Conservation (phyloP, 441 rosid species). For the Raphanus hybrid region DNA sequence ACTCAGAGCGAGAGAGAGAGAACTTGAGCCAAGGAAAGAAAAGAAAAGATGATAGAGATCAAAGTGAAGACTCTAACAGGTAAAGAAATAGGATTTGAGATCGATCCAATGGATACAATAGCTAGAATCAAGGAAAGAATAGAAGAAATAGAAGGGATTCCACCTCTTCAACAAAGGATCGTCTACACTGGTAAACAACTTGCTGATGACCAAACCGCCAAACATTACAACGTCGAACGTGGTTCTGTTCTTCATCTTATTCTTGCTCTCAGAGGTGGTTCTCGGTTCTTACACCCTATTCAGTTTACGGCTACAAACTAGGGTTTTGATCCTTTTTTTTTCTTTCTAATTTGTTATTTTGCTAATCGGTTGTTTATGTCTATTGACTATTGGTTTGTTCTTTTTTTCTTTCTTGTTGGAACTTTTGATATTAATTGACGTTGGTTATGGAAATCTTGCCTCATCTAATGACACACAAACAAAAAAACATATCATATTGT, state of each 20-base stretch:
- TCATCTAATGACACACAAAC: not conserved
- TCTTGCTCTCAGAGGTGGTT: slow-evolving; percentile 33
- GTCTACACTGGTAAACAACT: slow-evolving; percentile 29
- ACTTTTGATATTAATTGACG: not conserved
- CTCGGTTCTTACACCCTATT: not conserved
- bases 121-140: slow-evolving; percentile 5
- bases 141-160: slow-evolving; percentile 24
- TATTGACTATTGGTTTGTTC: not conserved
- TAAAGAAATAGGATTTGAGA: not conserved
- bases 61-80: slow-evolving; percentile 30
- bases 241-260: slow-evolving; percentile 26
- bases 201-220: slow-evolving; percentile 31
- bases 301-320: not conserved
- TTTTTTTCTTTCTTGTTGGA: not conserved
- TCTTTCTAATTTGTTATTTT: not conserved
- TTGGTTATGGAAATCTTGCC: not conserved
- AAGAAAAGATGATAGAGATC: slow-evolving; percentile 20
- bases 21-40: not conserved
- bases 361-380: not conserved
- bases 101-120: slow-evolving; percentile 15
- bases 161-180: slow-evolving; percentile 23
- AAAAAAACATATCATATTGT: not conserved
- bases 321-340: not conserved
- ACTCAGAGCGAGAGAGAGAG: not conserved
- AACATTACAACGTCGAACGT: slow-evolving; percentile 3